These are phyloP conservation scores for Liquidambar formosana DNA, from an alignment of 164 flowering plant species.

Conservation along the genomic window DNA sequence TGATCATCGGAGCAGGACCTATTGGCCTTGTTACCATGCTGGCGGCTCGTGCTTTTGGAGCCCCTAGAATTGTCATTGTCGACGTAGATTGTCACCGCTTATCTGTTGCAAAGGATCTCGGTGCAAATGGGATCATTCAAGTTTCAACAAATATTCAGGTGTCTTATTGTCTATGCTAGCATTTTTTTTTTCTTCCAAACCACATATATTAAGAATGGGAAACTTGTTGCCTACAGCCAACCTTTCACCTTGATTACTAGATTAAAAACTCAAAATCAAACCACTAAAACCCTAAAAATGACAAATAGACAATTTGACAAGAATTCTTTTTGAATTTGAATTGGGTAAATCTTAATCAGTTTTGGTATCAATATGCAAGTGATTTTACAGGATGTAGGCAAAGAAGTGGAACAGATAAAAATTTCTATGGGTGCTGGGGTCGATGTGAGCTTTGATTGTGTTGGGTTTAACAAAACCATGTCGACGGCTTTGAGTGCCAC, in stretches of 20 bases:
- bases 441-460: conserved; percentile 84
- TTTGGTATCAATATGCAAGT: too few species aligned
- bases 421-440: conserved; percentile 61
- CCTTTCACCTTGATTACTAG: too few species aligned
- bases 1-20: conserved; percentile 94
- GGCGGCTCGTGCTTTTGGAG: conserved; percentile 92
- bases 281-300: too few species aligned
- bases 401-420: conserved; percentile 58
- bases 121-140: conserved; percentile 69
- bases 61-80: conserved; percentile 71
- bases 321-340: too few species aligned
- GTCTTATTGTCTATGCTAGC: not conserved
- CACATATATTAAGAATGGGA: too few species aligned
- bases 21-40: conserved; percentile 89
- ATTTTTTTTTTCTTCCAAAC: too few species aligned
- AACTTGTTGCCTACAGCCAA: too few species aligned
- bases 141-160: conserved; percentile 77
- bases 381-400: conserved; percentile 49
- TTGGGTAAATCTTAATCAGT: too few species aligned
- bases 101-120: conserved; percentile 81
- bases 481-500: conserved; percentile 81
- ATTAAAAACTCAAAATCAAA: too few species aligned
- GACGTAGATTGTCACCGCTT: conserved; percentile 81
- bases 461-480: conserved; percentile 82
- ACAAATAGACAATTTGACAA: too few species aligned